phyloP scores from a whole-genome alignment of 2,329 filamentous ascomycete species.

The Alternaria conjuncta region DNA sequence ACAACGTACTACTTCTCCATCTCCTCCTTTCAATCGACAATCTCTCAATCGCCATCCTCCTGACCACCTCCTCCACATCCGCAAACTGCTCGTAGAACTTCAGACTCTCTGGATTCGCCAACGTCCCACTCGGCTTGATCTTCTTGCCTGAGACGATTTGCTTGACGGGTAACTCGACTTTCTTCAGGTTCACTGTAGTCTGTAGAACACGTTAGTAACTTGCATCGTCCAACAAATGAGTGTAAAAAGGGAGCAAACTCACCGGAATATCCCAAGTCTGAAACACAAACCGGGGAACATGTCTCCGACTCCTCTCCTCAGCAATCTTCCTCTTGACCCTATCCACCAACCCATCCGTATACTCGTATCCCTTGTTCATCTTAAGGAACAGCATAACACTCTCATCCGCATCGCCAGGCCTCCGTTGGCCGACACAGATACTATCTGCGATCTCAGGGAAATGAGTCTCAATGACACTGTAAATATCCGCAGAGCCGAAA shows the following conservation, averaged over 20 bases:
- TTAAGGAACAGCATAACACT: conserved; percentile 65
- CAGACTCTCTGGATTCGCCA: conserved; percentile 77
- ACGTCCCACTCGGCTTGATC: conserved; percentile 76
- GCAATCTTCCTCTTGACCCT: conserved; percentile 70
- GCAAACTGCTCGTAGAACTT: conserved; percentile 82
- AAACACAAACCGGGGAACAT: conserved; percentile 80
- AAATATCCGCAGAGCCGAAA: conserved; percentile 82
- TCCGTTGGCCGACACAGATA: conserved; percentile 79
- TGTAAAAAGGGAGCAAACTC: too few species aligned
- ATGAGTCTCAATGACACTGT: conserved; percentile 71
- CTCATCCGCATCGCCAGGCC: conserved; percentile 65
- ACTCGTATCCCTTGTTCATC: conserved; percentile 62
- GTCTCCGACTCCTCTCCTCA: conserved; percentile 71
- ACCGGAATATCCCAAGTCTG: conserved; percentile 82
- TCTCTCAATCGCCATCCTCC: conserved; percentile 17
- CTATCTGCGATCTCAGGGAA: conserved; percentile 73
- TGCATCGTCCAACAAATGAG: too few species aligned
- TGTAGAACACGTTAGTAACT: too few species aligned
- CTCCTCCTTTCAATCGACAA: conserved; percentile 19
- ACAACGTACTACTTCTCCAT: conserved; percentile 9
- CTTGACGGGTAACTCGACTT: conserved; percentile 84
- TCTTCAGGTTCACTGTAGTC: conserved; percentile 84
- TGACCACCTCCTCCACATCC: conserved; percentile 68
- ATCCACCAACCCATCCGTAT: conserved; percentile 54
- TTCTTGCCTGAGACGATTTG: conserved; percentile 78